Conservation (phyloP, 1,284 basidiomycete genomes). For the Austroboletus novae-zelandiae region DNA sequence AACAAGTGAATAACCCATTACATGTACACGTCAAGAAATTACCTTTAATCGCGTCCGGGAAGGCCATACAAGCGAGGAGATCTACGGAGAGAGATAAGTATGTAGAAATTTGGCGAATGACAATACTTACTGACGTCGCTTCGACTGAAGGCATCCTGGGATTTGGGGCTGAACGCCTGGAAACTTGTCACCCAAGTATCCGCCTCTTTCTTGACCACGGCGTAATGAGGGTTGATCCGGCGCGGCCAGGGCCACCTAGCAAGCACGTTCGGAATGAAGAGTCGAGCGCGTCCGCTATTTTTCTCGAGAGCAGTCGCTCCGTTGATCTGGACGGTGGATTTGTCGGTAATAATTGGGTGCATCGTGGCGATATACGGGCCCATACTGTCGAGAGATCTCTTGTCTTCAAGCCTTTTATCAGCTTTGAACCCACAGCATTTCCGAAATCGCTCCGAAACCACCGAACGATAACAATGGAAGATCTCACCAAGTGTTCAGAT, state of each 20-base stretch:
- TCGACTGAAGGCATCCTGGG: conserved; percentile 8
- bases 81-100: conserved; percentile 1
- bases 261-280: conserved; percentile 11
- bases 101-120: background rate
- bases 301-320: background rate
- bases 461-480: too few species aligned
- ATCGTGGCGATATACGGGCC: background rate
- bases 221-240: conserved; percentile 8
- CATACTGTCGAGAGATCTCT: background rate
- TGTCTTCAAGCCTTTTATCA: too few species aligned
- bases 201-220: conserved; percentile 1
- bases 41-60: conserved; percentile 10
- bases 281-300: background rate
- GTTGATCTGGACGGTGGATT: background rate
- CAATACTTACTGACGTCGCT: conserved; percentile 3
- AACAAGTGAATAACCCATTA: too few species aligned
- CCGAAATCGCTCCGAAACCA: too few species aligned
- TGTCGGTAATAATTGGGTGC: background rate
- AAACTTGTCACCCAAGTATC: conserved; percentile 8
- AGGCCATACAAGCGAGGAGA: conserved; percentile 6
- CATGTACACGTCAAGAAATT: background rate
- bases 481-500: too few species aligned
- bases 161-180: conserved; percentile 5
- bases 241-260: conserved; percentile 11
- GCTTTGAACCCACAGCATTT: too few species aligned